phyloP scores from a whole-genome alignment of 306 rosid species.

The Begonia loranthoides region DNA sequence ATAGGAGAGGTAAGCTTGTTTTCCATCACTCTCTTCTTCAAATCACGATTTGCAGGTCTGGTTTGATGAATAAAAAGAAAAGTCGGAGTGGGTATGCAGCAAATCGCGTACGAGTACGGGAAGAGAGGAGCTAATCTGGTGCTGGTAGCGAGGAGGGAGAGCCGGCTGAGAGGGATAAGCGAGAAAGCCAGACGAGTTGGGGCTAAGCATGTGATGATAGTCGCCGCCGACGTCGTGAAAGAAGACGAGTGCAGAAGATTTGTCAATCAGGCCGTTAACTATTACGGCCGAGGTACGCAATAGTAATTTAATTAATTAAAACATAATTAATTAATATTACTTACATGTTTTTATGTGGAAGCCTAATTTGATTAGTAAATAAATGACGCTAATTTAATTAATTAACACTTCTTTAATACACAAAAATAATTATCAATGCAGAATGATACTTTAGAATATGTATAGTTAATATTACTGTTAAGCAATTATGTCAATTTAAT shows the following conservation, averaged over 20 bases:
- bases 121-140: constrained; percentile 56
- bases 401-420: too few relatives aligned
- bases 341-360: too few relatives aligned
- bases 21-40: not conserved
- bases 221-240: constrained; percentile 86
- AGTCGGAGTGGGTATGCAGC: constrained; percentile 24
- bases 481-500: too few relatives aligned
- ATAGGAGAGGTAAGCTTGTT: constrained; percentile 57
- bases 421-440: too few relatives aligned
- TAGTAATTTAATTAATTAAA: not conserved
- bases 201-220: constrained; percentile 49
- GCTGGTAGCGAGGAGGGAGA: not conserved
- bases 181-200: constrained; percentile 25
- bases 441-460: too few relatives aligned
- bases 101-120: constrained; percentile 87
- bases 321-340: too few relatives aligned
- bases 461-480: too few relatives aligned
- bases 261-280: constrained; percentile 35
- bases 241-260: constrained; percentile 81
- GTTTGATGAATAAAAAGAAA: not conserved
- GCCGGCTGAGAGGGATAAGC: not conserved
- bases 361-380: too few relatives aligned
- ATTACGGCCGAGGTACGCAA: not conserved
- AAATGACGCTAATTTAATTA: too few relatives aligned
- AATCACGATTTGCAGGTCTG: too few relatives aligned